Percentiles rank a stretch among this genome's conserved stretches.
Evolutionary conservation across 2,329 filamentous ascomycete species (phyloP).

Genomic region (Blastomyces gilchristii): DNA sequence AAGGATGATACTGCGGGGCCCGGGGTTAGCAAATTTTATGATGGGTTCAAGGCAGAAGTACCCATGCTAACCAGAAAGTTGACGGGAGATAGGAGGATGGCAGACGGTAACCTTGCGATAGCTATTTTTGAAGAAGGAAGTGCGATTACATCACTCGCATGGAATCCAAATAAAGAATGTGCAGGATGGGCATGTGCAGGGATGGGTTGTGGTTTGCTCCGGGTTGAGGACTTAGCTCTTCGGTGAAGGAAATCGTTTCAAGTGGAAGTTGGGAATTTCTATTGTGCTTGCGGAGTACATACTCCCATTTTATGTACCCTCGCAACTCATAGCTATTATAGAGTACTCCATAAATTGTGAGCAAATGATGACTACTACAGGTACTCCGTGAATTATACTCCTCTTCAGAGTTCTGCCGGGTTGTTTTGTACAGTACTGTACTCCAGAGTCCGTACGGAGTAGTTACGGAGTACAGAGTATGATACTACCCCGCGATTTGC

Average conservation of each 20-base stretch:
- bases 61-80: constrained; percentile 25
- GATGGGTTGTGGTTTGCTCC: constrained; percentile 56
- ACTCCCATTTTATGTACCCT: not conserved
- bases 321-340: not conserved
- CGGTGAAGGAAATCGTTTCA: not conserved
- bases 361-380: not conserved
- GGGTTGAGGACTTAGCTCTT: constrained; percentile 55
- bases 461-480: too few relatives aligned
- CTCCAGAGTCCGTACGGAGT: too few relatives aligned
- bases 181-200: constrained; percentile 58
- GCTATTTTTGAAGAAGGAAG: constrained; percentile 53
- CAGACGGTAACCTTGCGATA: constrained; percentile 27
- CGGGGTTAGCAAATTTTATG: constrained; percentile 35
- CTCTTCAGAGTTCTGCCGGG: not conserved
- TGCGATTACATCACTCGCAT: constrained; percentile 51
- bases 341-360: not conserved
- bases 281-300: not conserved
- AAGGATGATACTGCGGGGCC: constrained; percentile 14
- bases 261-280: not conserved
- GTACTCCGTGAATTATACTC: not conserved
- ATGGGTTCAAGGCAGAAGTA: constrained; percentile 35
- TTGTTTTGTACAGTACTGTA: too few relatives aligned
- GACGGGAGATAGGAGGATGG: constrained; percentile 24
- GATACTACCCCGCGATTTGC: too few relatives aligned
- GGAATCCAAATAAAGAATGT: constrained; percentile 58